phyloP scores from a whole-genome alignment of 352 stramenopile genomes.

The Phytopythium litorale region DNA sequence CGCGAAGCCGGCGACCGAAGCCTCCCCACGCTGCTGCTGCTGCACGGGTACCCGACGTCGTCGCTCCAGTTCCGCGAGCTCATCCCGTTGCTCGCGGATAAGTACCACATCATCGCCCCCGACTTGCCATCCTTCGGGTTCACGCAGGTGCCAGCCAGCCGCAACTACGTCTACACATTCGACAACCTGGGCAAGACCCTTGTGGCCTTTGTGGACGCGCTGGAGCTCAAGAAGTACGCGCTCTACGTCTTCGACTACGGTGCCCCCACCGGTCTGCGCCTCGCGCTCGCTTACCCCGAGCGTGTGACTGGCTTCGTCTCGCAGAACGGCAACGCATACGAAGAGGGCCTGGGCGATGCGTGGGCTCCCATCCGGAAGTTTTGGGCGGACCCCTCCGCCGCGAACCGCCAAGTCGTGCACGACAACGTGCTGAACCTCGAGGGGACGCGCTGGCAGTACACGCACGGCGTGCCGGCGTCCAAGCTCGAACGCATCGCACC shows the following conservation, averaged over 20 bases:
- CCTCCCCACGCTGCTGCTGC: slow-evolving; percentile 1
- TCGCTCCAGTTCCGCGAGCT: slow-evolving; percentile 6
- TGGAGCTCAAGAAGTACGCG: background rate
- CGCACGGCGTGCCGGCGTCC: slow-evolving; percentile 1
- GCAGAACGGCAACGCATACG: slow-evolving; percentile 8
- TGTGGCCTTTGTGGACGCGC: slow-evolving; percentile 1
- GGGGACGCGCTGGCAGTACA: slow-evolving; percentile 4
- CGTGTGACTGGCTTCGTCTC: background rate
- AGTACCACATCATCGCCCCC: slow-evolving; percentile 3
- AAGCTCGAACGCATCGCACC: slow-evolving; percentile 6
- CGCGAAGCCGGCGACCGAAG: slow-evolving; percentile 2
- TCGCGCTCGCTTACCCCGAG: slow-evolving; percentile 4
- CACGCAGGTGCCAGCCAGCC: background rate
- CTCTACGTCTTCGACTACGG: slow-evolving; percentile 7
- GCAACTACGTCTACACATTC: slow-evolving; percentile 6
- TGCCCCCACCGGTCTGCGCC: background rate
- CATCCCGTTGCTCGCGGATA: slow-evolving; percentile 2
- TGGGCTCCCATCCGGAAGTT: slow-evolving; percentile 2
- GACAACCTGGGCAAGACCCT: slow-evolving; percentile 5
- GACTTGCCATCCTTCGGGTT: slow-evolving; percentile 3
- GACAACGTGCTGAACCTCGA: slow-evolving; percentile 4
- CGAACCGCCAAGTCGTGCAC: slow-evolving; percentile 3
- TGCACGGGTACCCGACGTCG: slow-evolving; percentile 4
- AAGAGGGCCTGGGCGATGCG: slow-evolving; percentile 1
- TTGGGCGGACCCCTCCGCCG: background rate